Base-by-base conservation (phyloP, 2,329 filamentous ascomycete genomes). In the Macrophomina tecta region DNA sequence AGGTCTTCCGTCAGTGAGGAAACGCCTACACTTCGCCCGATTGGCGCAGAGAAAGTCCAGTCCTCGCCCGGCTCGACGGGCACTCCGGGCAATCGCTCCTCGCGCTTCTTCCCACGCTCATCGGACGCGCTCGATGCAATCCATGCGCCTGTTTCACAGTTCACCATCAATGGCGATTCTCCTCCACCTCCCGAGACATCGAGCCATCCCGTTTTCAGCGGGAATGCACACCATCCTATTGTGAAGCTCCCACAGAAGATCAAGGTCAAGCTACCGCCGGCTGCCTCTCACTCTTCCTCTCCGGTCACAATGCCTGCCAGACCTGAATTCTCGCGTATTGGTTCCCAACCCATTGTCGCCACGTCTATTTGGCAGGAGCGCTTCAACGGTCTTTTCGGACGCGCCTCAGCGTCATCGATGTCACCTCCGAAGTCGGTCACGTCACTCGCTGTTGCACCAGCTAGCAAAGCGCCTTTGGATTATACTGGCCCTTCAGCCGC, bases 261-360 rank as follows among this genome's bases (percentile, higher is more conserved):
- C 38, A 86, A 93, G 32, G 94, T 98, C 12, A 93, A 90, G 74
- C 85, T 98, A 4, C 94, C 92, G 3, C 92, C 91, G 7, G 74
- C 82, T 28, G 75, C 81, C 30, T 80, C 82, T 18, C 72, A 72
- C 30, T 71, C 75, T 30, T 69, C 77, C 56, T 75, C 76, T 46
- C 77, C 81, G 28, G 80, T 83, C 23, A 73, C 73, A 67, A 80
- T 82, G 77, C 78, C 77, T 36, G 66, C 72, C 7, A 76, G 36
- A 70, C 71, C 53, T 9, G 52, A 52, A 34, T 42, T 45, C 72
- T 72, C 28, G 60, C 71, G 45, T 70, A 66, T 78, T 62, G 76
- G 77, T 36, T 74, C 80, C 4, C 75, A 77, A 73, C 73, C 76
- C 72, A 75, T 80, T 70, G 72, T 70, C 72, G 75, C 79, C 55